Evolutionary conservation across 2,329 filamentous ascomycete genomes (phyloP), one percentile per base, ranked within the genome.

Genomic region (Aspergillus sp.): DNA sequence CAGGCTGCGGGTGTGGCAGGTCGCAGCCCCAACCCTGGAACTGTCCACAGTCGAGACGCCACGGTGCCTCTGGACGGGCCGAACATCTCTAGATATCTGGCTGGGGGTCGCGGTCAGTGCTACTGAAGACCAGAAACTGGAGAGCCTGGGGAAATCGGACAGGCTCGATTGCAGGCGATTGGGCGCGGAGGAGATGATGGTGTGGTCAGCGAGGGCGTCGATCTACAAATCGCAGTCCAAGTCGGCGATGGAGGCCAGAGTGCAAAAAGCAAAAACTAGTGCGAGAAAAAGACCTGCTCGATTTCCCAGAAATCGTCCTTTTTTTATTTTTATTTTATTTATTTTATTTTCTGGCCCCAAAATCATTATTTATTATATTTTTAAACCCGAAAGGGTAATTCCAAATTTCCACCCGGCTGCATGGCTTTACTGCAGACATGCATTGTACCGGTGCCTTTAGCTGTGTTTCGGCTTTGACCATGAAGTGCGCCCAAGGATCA

Each of bases 401-500:
- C 56, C 53, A 58, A 45, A 52, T 58, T 58, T 58, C 55, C 56
- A 54, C 56, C 49, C 59, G 64, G 57, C 55, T 63, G 59, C 63
- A 65, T 57, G 62, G 53, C 56, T 54, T 54, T 55, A 57, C 53
- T 48, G 53, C 50, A 63, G 55, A 58, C 54, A 52, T 64, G 57
- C 62, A 63, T 49, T 58, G 41, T 54, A 58, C 58, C 56, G 51
- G 56, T 59, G 61, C 51, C 55, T 57, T 58, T 59, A 57, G 58
- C 48, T 53, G 56, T 59, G 63, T 65, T 65, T 65, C 62, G 63
- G 60, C 60, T 61, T 56, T 61, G 60, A 48, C 58, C 59, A 56
- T 64, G 60, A 59, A 62, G 63, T 63, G 61, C 59, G 57, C 55
- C 61, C 62, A 61, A 58, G 63, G 63, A 64, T 65, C 55, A 65